Conservation (phyloP, 495 filamentous ascomycete genomes). For the Aspergillus nanangensis region DNA sequence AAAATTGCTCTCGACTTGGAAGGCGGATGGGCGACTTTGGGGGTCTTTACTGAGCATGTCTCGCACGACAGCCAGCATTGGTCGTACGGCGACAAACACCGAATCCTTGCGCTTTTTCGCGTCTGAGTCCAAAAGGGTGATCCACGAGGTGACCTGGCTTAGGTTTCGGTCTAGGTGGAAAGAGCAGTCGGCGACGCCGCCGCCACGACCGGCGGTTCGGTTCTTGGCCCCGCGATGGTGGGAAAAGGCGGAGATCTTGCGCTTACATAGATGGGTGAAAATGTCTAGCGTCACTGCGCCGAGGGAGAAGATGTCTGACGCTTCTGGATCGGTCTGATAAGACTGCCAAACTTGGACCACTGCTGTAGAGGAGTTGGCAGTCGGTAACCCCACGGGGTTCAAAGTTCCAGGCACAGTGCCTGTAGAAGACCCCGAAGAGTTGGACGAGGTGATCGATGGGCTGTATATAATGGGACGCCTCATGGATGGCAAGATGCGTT, state of each 20-base stretch:
- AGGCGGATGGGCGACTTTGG: slow-evolving; percentile 31
- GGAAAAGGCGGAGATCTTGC: slow-evolving; percentile 63
- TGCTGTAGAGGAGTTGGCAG: slow-evolving; percentile 11
- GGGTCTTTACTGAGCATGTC: slow-evolving; percentile 41
- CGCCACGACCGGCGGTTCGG: slow-evolving; percentile 58
- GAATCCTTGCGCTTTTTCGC: slow-evolving; percentile 57
- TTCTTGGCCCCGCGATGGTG: slow-evolving; percentile 71
- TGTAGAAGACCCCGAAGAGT: slow-evolving; percentile 24
- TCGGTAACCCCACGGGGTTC: slow-evolving; percentile 12
- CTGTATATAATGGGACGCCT: slow-evolving; percentile 29
- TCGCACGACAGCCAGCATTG: slow-evolving; percentile 38
- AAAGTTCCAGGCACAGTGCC: slow-evolving; percentile 11
- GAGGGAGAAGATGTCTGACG: slow-evolving; percentile 41
- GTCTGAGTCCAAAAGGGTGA: slow-evolving; percentile 61
- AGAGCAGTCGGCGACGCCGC: slow-evolving; percentile 69
- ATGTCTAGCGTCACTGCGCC: slow-evolving; percentile 57
- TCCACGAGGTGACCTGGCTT: slow-evolving; percentile 74
- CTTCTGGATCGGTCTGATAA: slow-evolving; percentile 25
- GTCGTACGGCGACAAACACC: slow-evolving; percentile 32
- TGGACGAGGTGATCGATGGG: slow-evolving; percentile 33
- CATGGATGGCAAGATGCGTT: slow-evolving; percentile 19
- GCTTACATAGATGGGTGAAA: slow-evolving; percentile 75
- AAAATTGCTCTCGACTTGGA: slow-evolving; percentile 25
- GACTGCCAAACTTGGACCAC: slow-evolving; percentile 44
- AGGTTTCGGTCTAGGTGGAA: slow-evolving; percentile 73